Percentiles rank a stretch among this genome's conserved stretches.
Conservation (phyloP, 108 stramenopile genomes). For the Nannochloropsis oceanica region DNA sequence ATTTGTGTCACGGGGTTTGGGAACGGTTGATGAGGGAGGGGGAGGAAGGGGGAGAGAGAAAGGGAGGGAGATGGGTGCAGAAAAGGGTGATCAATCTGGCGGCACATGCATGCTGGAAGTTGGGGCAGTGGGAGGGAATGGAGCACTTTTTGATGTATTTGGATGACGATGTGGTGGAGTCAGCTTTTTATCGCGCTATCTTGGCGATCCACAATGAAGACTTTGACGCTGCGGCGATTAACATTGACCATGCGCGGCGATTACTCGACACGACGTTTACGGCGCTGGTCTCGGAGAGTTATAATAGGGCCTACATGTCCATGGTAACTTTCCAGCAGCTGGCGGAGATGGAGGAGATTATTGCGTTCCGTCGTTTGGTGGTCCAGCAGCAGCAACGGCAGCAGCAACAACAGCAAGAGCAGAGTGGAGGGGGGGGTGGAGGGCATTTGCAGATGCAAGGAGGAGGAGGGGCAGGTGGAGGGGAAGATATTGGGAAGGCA, state of each 20-base stretch:
- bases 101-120: constrained; percentile 75
- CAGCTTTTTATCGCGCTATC: constrained; percentile 79
- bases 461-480: not conserved
- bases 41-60: not conserved
- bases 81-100: constrained; percentile 61
- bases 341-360: constrained; percentile 77
- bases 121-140: constrained; percentile 78
- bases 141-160: constrained; percentile 18
- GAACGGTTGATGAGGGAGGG: constrained; percentile 33
- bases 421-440: not conserved
- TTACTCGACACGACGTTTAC: constrained; percentile 52
- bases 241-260: constrained; percentile 34
- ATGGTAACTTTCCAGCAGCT: constrained; percentile 78
- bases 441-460: not conserved
- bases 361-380: constrained; percentile 53
- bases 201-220: constrained; percentile 61
- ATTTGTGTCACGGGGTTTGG: constrained; percentile 52
- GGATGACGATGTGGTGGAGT: constrained; percentile 48
- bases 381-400: not conserved
- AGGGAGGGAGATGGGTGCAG: not conserved
- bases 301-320: constrained; percentile 70
- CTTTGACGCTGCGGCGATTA: constrained; percentile 7
- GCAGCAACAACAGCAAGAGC: not conserved
- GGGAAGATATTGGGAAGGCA: constrained; percentile 34
- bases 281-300: constrained; percentile 74